phyloP scores from a whole-genome alignment of 805 yeast species.

The Jamesozyma rosinii region DNA sequence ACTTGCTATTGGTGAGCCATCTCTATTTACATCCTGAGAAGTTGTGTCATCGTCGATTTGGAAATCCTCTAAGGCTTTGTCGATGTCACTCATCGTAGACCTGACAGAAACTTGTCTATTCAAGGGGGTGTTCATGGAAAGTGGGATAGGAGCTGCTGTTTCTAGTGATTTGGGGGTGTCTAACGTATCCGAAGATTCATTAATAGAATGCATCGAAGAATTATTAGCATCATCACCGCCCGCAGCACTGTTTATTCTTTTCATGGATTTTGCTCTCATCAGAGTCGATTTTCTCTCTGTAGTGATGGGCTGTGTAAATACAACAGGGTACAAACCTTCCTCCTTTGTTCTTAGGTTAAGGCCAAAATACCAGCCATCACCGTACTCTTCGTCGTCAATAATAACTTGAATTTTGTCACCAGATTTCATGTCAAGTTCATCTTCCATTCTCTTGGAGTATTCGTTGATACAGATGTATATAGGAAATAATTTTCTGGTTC shows the following conservation, averaged over 20 bases:
- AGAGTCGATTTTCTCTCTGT: constrained; percentile 35
- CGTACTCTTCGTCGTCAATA: constrained; percentile 86
- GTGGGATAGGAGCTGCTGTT: constrained; percentile 12
- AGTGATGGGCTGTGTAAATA: constrained; percentile 58
- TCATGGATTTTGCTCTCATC: constrained; percentile 47
- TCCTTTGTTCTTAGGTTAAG: constrained; percentile 59
- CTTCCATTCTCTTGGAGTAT: constrained; percentile 79
- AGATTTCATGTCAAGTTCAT: constrained; percentile 68
- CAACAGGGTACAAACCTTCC: constrained; percentile 85
- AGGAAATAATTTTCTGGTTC: constrained; percentile 15
- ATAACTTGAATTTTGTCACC: constrained; percentile 86
- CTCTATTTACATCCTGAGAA: background rate
- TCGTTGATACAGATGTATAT: constrained; percentile 65
- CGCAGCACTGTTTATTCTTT: constrained; percentile 36
- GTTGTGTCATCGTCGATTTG: constrained; percentile 26
- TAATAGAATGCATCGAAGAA: background rate
- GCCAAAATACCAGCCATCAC: constrained; percentile 97
- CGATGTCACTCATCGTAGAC: constrained; percentile 60
- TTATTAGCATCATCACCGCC: constrained; percentile 2
- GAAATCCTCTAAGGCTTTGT: constrained; percentile 59
- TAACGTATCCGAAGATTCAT: constrained; percentile 17
- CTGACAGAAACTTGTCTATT: constrained; percentile 36
- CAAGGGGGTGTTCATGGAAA: constrained; percentile 1
- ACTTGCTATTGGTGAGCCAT: constrained; percentile 3
- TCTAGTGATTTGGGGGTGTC: constrained; percentile 24